A percentile compares a stretch with the other conserved stretches of the same genome.
phyloP scores from a whole-genome alignment of 2,329 filamentous ascomycete genomes.

The Talaromyces atroroseus region DNA sequence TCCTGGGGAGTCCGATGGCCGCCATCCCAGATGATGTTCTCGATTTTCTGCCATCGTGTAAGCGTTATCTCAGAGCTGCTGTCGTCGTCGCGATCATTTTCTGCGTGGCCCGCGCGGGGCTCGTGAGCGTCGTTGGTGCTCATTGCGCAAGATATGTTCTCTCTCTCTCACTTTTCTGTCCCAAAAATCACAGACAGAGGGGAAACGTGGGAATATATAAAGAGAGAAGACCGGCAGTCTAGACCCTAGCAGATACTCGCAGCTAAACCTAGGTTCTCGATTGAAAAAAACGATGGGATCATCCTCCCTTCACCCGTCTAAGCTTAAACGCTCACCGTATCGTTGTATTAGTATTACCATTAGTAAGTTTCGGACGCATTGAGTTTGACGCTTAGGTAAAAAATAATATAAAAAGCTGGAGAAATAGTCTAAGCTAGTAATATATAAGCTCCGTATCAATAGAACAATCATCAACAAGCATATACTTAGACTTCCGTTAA shows the following conservation, averaged over 20 bases:
- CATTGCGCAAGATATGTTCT: neutral
- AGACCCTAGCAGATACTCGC: neutral
- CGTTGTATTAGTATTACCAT: neutral
- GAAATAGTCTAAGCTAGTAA: neutral
- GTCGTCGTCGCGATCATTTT: neutral
- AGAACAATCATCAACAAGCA: neutral
- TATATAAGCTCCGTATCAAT: no score
- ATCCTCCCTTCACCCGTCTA: neutral
- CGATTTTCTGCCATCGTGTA: slow-evolving; percentile 14
- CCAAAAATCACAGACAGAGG: neutral
- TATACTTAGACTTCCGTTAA: no score
- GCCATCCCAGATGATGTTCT: slow-evolving; percentile 15
- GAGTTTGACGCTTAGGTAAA: no score
- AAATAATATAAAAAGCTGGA: no score
- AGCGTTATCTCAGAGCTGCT: slow-evolving; percentile 6
- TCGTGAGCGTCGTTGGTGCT: neutral
- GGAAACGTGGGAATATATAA: neutral
- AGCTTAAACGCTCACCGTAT: neutral
- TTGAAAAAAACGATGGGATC: neutral
- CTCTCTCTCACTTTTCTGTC: neutral
- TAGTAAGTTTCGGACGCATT: no score
- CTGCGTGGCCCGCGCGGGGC: slow-evolving; percentile 5
- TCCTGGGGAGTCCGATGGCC: slow-evolving; percentile 14
- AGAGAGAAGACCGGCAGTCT: neutral
- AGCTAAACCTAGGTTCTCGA: neutral